A percentile compares a stretch with the other conserved stretches of the same genome.
Conservation (phyloP, 345 rosid species). For the Salix arbutifolia region DNA sequence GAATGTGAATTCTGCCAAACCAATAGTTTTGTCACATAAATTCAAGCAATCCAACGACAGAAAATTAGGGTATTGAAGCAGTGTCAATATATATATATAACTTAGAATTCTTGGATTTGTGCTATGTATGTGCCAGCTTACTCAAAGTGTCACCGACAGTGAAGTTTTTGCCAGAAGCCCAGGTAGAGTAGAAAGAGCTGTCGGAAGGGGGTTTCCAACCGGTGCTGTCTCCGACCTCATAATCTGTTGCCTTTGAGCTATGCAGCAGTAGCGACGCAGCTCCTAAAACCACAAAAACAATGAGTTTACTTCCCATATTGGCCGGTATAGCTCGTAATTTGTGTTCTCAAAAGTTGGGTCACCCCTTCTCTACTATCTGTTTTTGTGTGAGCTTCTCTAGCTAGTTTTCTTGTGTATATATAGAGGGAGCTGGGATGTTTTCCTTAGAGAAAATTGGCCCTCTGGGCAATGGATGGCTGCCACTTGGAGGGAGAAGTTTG, state of each 20-base stretch:
- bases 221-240: conserved; percentile 31
- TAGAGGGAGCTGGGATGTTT: neutral
- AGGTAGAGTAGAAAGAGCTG: conserved; percentile 2
- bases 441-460: neutral
- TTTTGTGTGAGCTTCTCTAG: neutral
- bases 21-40: neutral
- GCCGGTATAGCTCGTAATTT: conserved; percentile 1
- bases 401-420: neutral
- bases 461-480: neutral
- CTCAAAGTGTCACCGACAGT: conserved; percentile 7
- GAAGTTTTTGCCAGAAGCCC: conserved; percentile 12
- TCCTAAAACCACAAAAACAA: conserved; percentile 13
- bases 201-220: conserved; percentile 30
- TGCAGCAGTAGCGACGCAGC: neutral
- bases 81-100: too few species aligned
- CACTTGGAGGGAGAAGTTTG: neutral
- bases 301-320: neutral
- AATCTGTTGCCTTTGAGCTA: conserved; percentile 12
- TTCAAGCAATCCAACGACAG: neutral
- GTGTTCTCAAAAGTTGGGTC: conserved; percentile 25
- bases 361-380: conserved; percentile 3
- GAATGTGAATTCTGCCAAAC: conserved; percentile 20
- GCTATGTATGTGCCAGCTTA: neutral
- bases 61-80: neutral
- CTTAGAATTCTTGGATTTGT: neutral